Evolutionary conservation across 805 yeast species (phyloP).

Genomic region (Spathaspora arborariae): DNA sequence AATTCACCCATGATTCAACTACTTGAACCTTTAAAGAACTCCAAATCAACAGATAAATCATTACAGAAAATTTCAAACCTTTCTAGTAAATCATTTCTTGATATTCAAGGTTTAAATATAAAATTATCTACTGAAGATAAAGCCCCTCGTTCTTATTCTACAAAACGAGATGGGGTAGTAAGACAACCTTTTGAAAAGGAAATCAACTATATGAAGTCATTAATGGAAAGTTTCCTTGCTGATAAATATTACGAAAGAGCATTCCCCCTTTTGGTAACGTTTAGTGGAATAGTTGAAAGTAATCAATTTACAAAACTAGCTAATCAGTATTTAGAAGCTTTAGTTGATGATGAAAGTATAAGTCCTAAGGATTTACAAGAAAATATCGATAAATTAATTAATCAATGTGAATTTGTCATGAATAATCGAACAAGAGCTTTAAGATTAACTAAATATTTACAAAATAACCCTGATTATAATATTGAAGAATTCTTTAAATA

Average conservation of each 20-base stretch:
- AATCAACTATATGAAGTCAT: conserved; percentile 65
- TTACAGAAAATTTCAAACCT: background rate
- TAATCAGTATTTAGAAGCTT: conserved; percentile 55
- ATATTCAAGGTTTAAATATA: conserved; percentile 7
- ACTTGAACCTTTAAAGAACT: conserved; percentile 1
- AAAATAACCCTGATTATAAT: conserved; percentile 9
- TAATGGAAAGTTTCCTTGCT: conserved; percentile 73
- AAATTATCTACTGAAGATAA: background rate
- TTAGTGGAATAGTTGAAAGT: conserved; percentile 41
- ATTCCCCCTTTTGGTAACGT: conserved; percentile 56
- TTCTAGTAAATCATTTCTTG: conserved; percentile 8
- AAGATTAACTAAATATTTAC: conserved; percentile 41
- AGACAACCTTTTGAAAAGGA: conserved; percentile 42
- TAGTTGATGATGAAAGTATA: conserved; percentile 22
- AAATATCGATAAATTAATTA: conserved; percentile 33
- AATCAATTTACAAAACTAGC: conserved; percentile 60
- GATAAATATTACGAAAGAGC: conserved; percentile 69
- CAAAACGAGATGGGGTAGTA: conserved; percentile 37
- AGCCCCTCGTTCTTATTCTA: conserved; percentile 18
- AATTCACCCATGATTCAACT: background rate
- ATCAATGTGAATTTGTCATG: conserved; percentile 23
- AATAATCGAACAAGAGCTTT: conserved; percentile 63
- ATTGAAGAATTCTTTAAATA: conserved; percentile 13
- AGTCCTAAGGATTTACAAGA: conserved; percentile 40
- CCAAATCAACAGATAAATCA: background rate